Evolutionary conservation across 1,284 basidiomycete genomes (phyloP).

Genomic region (Agroathelia rolfsii): DNA sequence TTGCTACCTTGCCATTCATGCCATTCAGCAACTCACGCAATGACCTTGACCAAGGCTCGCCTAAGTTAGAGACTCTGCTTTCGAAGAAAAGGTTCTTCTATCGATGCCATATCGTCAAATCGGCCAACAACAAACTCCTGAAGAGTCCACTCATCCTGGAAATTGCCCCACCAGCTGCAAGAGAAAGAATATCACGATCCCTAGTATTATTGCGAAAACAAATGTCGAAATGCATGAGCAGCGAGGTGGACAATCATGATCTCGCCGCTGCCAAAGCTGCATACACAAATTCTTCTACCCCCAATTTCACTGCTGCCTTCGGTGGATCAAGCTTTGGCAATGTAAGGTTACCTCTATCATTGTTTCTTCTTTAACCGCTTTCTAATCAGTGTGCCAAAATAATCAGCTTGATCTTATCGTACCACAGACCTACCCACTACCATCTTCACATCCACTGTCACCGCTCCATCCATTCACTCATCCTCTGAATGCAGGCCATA

Average conservation of each 20-base stretch:
- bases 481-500: no score
- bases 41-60: conserved; percentile 25
- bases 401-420: conserved; percentile 25
- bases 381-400: conserved; percentile 4
- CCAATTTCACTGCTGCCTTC: conserved; percentile 23
- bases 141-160: conserved; percentile 43
- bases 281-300: no score
- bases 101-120: conserved; percentile 28
- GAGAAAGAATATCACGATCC: conserved; percentile 19
- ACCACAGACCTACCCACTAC: conserved; percentile 18
- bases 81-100: conserved; percentile 35
- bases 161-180: conserved; percentile 23
- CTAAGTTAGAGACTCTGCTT: conserved; percentile 31
- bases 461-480: no score
- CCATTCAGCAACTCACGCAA: conserved; percentile 27
- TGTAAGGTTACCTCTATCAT: conserved; percentile 22
- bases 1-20: conserved; percentile 38
- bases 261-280: no score
- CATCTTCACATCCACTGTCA: conserved; percentile 18
- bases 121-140: conserved; percentile 24
- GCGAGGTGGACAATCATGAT: no score
- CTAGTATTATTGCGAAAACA: no score
- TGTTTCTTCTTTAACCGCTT: background rate
- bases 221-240: no score
- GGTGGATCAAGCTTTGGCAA: conserved; percentile 41